These are phyloP conservation scores for Botrytis deweyae DNA, from an alignment of 2,329 filamentous ascomycete species.

Conservation along the genomic window DNA sequence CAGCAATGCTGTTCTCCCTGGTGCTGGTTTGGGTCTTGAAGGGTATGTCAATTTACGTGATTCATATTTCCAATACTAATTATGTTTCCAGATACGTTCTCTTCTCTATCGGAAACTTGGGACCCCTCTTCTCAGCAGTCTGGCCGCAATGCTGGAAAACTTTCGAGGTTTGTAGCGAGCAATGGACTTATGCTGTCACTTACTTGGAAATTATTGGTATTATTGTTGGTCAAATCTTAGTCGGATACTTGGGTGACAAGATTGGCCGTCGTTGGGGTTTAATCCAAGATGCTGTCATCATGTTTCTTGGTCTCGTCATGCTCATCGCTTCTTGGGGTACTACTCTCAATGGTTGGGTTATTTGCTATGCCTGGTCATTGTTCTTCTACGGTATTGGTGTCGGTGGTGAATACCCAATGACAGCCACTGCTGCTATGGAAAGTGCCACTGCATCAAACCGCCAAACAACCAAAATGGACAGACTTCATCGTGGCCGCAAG, in stretches of 20 bases:
- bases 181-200: conserved; percentile 81
- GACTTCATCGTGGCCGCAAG: conserved; percentile 91
- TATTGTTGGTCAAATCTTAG: conserved; percentile 86
- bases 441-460: conserved; percentile 82
- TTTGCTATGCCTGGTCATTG: conserved; percentile 92
- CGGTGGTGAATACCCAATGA: conserved; percentile 94
- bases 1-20: conserved; percentile 85
- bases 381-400: conserved; percentile 82
- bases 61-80: conserved; percentile 19
- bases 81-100: conserved; percentile 70
- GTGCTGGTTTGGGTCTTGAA: conserved; percentile 88
- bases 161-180: conserved; percentile 65
- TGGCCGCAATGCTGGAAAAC: conserved; percentile 78
- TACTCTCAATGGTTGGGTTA: conserved; percentile 89
- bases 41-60: conserved; percentile 48
- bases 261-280: conserved; percentile 91
- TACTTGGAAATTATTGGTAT: conserved; percentile 95
- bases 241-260: conserved; percentile 77
- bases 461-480: conserved; percentile 86
- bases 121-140: conserved; percentile 72
- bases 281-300: conserved; percentile 91
- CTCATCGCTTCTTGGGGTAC: conserved; percentile 87
- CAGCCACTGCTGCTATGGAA: conserved; percentile 92
- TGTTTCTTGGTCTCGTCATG: conserved; percentile 91
- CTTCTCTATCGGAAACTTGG: conserved; percentile 93